These are phyloP conservation scores for Saraca asoca DNA, from an alignment of 331 rosid genomes.

Conservation along the genomic window DNA sequence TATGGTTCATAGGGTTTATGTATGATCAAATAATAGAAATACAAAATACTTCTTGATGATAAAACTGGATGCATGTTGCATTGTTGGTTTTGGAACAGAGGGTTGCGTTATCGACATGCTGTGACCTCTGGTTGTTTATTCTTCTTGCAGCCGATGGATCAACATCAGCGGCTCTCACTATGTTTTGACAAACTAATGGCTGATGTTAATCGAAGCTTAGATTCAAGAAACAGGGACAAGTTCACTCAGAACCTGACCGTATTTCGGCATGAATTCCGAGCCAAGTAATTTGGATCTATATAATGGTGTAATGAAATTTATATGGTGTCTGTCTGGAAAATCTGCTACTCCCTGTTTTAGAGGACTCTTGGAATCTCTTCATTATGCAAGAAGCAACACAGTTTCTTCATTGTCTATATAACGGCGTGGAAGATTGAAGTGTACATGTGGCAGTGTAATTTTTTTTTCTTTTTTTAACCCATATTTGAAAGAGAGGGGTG, in stretches of 20 bases:
- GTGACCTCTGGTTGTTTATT: constrained; percentile 34
- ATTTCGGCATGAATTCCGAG: constrained; percentile 87
- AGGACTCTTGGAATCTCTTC: constrained; percentile 31
- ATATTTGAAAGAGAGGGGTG: constrained; percentile 35
- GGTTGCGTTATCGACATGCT: background rate
- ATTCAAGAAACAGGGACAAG: constrained; percentile 92
- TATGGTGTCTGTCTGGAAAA: constrained; percentile 34
- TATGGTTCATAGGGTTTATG: constrained; percentile 5
- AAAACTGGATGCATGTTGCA: too few species aligned
- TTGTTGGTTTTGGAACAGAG: background rate
- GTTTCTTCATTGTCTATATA: constrained; percentile 33
- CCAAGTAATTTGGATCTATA: constrained; percentile 51
- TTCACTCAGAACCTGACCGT: constrained; percentile 90
- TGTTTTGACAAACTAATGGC: constrained; percentile 95
- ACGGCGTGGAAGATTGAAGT: constrained; percentile 33
- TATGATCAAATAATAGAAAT: background rate
- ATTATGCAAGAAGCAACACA: constrained; percentile 29
- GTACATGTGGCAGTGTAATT: constrained; percentile 36
- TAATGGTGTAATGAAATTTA: constrained; percentile 23
- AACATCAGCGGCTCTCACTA: constrained; percentile 76
- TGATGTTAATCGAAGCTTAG: constrained; percentile 83
- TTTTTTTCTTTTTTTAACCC: constrained; percentile 27
- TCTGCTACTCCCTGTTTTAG: constrained; percentile 26
- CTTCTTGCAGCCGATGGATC: constrained; percentile 79
- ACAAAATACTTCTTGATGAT: background rate